Base-by-base conservation (phyloP, 306 rosid species). In the Potentilla sterilis region DNA sequence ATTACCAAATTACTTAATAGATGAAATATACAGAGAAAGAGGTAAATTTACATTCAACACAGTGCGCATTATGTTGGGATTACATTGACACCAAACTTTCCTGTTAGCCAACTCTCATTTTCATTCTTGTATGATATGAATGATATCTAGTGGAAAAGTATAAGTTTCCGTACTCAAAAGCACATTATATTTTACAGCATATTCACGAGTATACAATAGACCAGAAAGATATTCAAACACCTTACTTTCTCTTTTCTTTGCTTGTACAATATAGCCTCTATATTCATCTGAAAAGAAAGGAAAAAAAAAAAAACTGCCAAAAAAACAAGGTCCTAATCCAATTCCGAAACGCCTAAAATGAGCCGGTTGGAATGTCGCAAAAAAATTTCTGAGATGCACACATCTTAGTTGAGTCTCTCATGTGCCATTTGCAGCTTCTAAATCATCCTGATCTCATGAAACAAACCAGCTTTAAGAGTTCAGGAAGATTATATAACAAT, bases 371-470 rank as follows among this genome's bases (percentile, higher is more conserved):
- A 72, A 55, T 82, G 73, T 81, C 8, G 19, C 58, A 59, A 59
- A 59, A 74, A 59, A 32, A 32, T 74, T 61, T 40, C 43, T 44
- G 46, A 24, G 58, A 28, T 34, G 35, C 42, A 61, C n/a, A 35
- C 46, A 34, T 59, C 57, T 54, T 77, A 75, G 70, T 5, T 37
- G 40, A 37, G 40, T 37, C 40, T 76, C 85, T 86, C 88, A 89
- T 52, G 77, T 65, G 49, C 89, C 85, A 28, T 77, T 87, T 51
- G 49, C 81, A 41, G 84, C 79, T 77, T 86, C 87, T 28, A 76
- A 75, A 67, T 67, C 82, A 84, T 85, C 92, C 97, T 96, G 92
- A 78, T 81, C 78, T 71, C 40, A 48, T 54, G 22, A 41, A 51
- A 35, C 69, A 64, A 7, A 64, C n/a, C 13, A 64, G 21, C 44